Percentiles rank a stretch among this genome's conserved stretches.
Conservation (phyloP, 75 land plant species). For the Ceratopteris richardii region DNA sequence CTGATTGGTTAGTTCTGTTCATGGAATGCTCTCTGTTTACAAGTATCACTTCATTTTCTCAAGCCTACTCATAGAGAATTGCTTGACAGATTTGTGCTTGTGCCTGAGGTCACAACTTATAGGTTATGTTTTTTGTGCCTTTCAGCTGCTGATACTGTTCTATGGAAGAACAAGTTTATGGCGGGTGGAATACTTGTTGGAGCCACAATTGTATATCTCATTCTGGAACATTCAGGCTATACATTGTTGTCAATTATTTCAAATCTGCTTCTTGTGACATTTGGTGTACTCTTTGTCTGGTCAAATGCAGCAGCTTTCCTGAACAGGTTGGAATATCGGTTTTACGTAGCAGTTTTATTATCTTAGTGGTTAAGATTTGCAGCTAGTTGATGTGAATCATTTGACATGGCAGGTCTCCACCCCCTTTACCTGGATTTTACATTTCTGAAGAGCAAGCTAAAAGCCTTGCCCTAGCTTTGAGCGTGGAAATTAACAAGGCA, state of each 20-base stretch:
- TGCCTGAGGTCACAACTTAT: too few species aligned
- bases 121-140: too few species aligned
- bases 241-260: constrained; percentile 51
- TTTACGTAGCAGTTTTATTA: background rate
- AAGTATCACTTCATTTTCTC: too few species aligned
- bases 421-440: constrained; percentile 60
- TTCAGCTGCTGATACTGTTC: constrained; percentile 62
- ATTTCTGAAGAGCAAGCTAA: constrained; percentile 84
- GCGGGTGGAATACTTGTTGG: constrained; percentile 44
- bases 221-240: constrained; percentile 68
- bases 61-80: too few species aligned
- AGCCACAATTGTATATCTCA: constrained; percentile 55
- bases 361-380: background rate
- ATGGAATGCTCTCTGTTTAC: too few species aligned
- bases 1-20: too few species aligned
- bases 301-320: constrained; percentile 49
- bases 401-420: constrained; percentile 41
- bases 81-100: too few species aligned
- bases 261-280: constrained; percentile 52
- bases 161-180: constrained; percentile 47
- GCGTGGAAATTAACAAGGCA: constrained; percentile 62
- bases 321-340: constrained; percentile 26
- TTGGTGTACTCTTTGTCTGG: constrained; percentile 51
- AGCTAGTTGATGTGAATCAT: background rate
- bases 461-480: constrained; percentile 61